Evolutionary conservation across 495 filamentous ascomycete species (phyloP), one percentile per base, ranked within the genome.

Genomic region (Annulohypoxylon maeteangense): DNA sequence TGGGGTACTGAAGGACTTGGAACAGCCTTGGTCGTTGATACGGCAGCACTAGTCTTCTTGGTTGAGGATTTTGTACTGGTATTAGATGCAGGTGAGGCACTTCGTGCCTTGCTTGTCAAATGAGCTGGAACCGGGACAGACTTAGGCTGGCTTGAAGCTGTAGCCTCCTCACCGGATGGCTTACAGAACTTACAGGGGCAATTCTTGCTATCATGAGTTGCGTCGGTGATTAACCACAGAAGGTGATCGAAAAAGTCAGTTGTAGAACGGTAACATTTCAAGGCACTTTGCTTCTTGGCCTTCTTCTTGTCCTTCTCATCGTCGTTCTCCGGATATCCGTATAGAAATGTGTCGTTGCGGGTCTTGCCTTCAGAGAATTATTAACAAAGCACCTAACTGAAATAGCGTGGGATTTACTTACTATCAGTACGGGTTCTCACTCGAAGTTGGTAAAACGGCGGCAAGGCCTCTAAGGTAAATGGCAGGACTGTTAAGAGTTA

Each of bases 241-340:
- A 78, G 67, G 51, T 85, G 82, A 8, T 76, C 66, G 14, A 78
- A 78, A 47, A 85, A 82, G 14, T 85, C 82, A 18, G 69, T 73
- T 1, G 81, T 74, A 7, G 81, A 81, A 27, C 81, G 76, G 60
- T 77, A 84, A 18, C 40, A 58, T 62, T 72, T 75, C 1, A 62
- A 44, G 25, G 50, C 50, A 32, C 31, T 1, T 22, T 54, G 14
- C 32, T 31, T 54, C 36, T 18, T 44, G n/a, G 40, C 20, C n/a
- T 16, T 25, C 18, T 32, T 54, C 32, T 20, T 38, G 18, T 57
- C 31, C 7, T 61, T 59, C 29, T 18, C 58, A 7, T 50, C 27
- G 7, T 51, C 31, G 6, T 23, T 18, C 0, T 81, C 78, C 1
- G 82, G 82, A 55, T 83, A 81, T 12, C 82, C 82, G 31, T 79